Evolutionary conservation across 257 asterid species (phyloP).

Genomic region (Jacaranda mimosifolia): DNA sequence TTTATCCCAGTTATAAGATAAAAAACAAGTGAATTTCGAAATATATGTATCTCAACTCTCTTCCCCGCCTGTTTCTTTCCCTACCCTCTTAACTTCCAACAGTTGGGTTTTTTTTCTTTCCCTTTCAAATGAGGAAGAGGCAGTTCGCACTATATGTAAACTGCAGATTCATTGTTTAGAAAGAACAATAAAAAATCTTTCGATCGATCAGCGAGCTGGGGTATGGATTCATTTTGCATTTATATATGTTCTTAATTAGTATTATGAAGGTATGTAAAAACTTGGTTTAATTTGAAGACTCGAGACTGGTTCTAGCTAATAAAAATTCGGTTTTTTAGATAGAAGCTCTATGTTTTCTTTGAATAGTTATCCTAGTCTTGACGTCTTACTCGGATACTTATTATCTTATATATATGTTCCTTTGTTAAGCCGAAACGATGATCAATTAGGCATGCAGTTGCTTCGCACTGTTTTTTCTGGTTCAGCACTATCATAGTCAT

Average conservation of each 20-base stretch:
- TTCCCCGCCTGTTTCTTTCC: not conserved
- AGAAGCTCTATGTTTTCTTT: not conserved
- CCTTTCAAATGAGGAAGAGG: not conserved
- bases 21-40: slow-evolving; percentile 30
- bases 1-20: slow-evolving; percentile 12
- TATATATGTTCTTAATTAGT: not conserved
- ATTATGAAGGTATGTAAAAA: not conserved
- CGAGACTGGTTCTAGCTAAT: not conserved
- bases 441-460: too few relatives aligned
- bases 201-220: not conserved
- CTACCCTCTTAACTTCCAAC: not conserved
- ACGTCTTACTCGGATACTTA: not conserved
- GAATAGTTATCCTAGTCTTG: not conserved
- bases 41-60: slow-evolving; percentile 17
- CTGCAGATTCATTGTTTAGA: not conserved
- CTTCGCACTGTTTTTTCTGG: too few relatives aligned
- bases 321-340: not conserved
- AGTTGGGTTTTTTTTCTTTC: not conserved
- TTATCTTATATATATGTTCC: too few relatives aligned
- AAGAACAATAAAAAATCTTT: too few relatives aligned
- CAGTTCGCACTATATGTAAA: not conserved
- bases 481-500: too few relatives aligned
- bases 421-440: too few relatives aligned
- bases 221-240: not conserved
- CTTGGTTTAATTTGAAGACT: not conserved